Evolutionary conservation across 2,329 filamentous ascomycete species (phyloP).

Genomic region (Fusarium nelsonii): DNA sequence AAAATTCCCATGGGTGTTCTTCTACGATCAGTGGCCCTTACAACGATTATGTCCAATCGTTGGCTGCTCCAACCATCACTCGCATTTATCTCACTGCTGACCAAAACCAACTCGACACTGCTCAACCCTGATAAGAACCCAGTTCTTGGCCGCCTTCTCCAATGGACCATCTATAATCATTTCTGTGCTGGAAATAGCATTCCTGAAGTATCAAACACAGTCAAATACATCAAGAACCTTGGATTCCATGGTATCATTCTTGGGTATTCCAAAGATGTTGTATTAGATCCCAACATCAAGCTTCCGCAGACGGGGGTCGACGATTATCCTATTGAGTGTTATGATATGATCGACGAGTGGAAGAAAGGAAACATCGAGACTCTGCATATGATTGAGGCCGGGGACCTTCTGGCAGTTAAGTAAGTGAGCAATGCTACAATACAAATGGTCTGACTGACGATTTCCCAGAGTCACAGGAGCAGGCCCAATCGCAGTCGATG

Average conservation of each 20-base stretch:
- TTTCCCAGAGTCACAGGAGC: slow-evolving; percentile 56
- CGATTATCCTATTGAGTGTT: slow-evolving; percentile 30
- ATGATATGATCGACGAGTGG: slow-evolving; percentile 58
- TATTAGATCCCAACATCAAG: slow-evolving; percentile 48
- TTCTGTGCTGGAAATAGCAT: slow-evolving; percentile 67
- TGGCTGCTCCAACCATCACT: slow-evolving; percentile 46
- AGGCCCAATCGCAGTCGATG: slow-evolving; percentile 54
- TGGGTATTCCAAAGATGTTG: slow-evolving; percentile 65
- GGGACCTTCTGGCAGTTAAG: slow-evolving; percentile 72
- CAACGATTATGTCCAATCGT: slow-evolving; percentile 47
- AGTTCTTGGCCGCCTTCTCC: slow-evolving; percentile 57
- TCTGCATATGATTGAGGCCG: slow-evolving; percentile 60
- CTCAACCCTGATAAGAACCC: slow-evolving; percentile 60
- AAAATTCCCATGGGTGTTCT: slow-evolving; percentile 44
- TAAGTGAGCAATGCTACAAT: slow-evolving; percentile 39
- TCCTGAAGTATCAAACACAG: slow-evolving; percentile 59
- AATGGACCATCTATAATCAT: slow-evolving; percentile 64
- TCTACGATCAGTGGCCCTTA: slow-evolving; percentile 45
- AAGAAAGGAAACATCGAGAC: slow-evolving; percentile 65
- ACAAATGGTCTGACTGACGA: not conserved
- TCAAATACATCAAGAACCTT: slow-evolving; percentile 59
- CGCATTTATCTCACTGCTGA: slow-evolving; percentile 41
- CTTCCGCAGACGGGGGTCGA: slow-evolving; percentile 5
- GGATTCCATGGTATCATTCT: slow-evolving; percentile 67
- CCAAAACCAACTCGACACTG: slow-evolving; percentile 49